These are phyloP conservation scores for Diospyros kaki DNA, from an alignment of 148 eudicot species.

Conservation along the genomic window DNA sequence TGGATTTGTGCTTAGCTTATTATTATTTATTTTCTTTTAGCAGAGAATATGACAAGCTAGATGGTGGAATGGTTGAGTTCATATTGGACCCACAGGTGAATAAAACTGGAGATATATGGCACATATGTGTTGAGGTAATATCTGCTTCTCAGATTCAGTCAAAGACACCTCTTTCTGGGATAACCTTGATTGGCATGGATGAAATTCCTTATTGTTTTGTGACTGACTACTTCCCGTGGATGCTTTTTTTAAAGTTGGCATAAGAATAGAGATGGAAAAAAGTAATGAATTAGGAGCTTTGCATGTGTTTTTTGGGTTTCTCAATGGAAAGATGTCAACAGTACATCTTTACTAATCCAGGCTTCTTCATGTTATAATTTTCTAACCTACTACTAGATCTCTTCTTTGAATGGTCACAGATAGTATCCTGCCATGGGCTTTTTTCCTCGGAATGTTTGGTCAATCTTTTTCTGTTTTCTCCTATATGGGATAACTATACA, in stretches of 20 bases:
- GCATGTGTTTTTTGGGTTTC: not conserved
- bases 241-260: not conserved
- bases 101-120: slow-evolving; percentile 95
- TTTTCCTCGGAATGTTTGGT: not conserved
- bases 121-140: slow-evolving; percentile 74
- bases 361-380: not conserved
- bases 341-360: not conserved
- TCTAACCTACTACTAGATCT: not conserved
- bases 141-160: slow-evolving; percentile 4
- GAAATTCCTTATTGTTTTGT: not conserved
- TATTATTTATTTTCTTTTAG: slow-evolving; percentile 19
- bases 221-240: not conserved
- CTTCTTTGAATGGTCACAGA: not conserved
- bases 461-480: not conserved
- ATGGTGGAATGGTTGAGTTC: slow-evolving; percentile 57
- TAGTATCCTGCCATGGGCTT: not conserved
- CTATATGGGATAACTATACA: not conserved
- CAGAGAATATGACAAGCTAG: slow-evolving; percentile 28
- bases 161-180: not conserved
- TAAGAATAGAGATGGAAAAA: not conserved
- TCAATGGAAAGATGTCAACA: not conserved
- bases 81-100: slow-evolving; percentile 61
- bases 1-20: not conserved
- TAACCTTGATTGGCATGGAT: slow-evolving; percentile 3
- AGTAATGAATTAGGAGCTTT: not conserved